Base-by-base conservation (phyloP, 148 eudicot species). In the Silene uniflora region DNA sequence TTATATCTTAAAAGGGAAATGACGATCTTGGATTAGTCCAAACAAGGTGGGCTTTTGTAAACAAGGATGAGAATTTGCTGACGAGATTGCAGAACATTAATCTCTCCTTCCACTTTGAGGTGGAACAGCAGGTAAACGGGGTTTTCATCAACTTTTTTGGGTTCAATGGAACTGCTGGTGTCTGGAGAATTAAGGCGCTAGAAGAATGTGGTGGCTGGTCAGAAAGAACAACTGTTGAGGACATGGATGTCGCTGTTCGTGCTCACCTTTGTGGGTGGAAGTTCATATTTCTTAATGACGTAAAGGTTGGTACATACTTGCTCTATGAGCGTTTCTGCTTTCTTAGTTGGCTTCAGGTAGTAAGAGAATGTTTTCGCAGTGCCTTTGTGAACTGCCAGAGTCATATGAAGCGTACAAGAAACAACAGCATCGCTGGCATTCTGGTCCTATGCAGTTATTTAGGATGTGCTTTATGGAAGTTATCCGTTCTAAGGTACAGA, bases 221-320 rank as follows among this genome's bases (percentile, higher is more conserved):
- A 32, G 98, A 94, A 24, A 80, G 98, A 66, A 94, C 98, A 59
- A 91, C 98, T 67, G 98, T 94, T 77, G 98, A 94, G 81, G 98
- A 94, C 85, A 94, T 94, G 98, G 98, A 94, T 88, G 79, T 94
- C 76, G 98, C 98, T 86, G 98, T 94, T 42, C 97, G 98, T 68
- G 98, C 98, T 72, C 98, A 94, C 79, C 90, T 94, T 72, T 85
- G 89, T 81, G 98, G 98, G 69, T 94, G 98, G 98, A 94, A 94
- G 74, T 91, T 94, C 77, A 86, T 93, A 42, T 93, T 88, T 80
- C 76, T 93, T 63, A 91, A 91, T 80, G 98, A 93, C 73, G 98
- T 93, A 44, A 86, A 88, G 97, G 98, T 93, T 71, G 74, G 86
- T 78, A 25, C 32, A 16, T 39, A 39, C 49, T 61, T 1, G 62